Percentiles rank a stretch among this genome's conserved stretches.
phyloP scores from a whole-genome alignment of 495 filamentous ascomycete genomes.

The Friedmanniomyces simplex region DNA sequence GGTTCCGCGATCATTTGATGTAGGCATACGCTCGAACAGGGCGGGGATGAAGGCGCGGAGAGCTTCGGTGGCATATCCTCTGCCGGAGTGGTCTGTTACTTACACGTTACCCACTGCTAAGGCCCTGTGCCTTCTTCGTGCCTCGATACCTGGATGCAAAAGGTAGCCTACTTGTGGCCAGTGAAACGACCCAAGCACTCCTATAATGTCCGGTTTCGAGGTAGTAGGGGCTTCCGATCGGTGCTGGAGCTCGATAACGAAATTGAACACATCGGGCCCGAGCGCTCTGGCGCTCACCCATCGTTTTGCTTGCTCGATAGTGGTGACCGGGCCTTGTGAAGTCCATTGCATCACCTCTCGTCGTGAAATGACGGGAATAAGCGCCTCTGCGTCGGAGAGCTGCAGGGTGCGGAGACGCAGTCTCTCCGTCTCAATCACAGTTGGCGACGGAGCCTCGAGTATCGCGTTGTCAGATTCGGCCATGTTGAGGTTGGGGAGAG shows the following conservation, averaged over 20 bases:
- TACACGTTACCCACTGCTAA: background rate
- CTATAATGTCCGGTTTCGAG: constrained; percentile 1
- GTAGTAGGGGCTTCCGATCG: background rate
- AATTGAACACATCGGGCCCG: constrained; percentile 13
- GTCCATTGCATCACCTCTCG: constrained; percentile 13
- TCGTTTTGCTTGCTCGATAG: background rate
- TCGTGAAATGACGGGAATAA: background rate
- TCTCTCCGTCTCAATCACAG: constrained; percentile 5
- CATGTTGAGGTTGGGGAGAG: background rate
- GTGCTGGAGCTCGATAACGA: background rate
- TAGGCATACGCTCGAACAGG: constrained; percentile 19
- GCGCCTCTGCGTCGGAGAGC: constrained; percentile 7
- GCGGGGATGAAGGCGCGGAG: constrained; percentile 11
- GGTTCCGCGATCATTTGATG: background rate
- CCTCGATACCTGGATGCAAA: constrained; percentile 14
- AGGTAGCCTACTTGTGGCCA: constrained; percentile 14
- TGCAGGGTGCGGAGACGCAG: constrained; percentile 3
- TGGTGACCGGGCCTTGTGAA: background rate
- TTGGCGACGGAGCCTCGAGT: background rate
- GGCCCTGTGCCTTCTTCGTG: background rate
- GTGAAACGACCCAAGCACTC: constrained; percentile 9
- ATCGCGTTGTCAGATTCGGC: background rate
- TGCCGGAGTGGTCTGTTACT: constrained; percentile 12
- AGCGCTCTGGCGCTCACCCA: constrained; percentile 9
- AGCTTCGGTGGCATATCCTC: constrained; percentile 23